These are phyloP conservation scores for Elsinoe fawcettii DNA, from an alignment of 2,329 filamentous ascomycete species.

Conservation along the genomic window DNA sequence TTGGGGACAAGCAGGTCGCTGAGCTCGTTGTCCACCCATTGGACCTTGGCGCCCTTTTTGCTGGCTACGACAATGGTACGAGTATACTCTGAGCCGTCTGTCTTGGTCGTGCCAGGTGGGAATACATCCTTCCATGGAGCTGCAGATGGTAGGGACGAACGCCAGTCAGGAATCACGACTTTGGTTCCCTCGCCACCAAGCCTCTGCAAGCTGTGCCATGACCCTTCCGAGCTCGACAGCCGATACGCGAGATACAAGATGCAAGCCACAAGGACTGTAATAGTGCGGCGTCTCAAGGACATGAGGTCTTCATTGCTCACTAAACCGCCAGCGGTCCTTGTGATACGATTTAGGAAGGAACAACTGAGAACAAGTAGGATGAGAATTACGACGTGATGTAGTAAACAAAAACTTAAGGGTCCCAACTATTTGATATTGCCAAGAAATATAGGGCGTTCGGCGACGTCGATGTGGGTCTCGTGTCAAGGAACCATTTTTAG, in stretches of 20 bases:
- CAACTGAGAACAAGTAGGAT: not conserved
- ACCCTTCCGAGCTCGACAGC: not conserved
- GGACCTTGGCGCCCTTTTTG: conserved; percentile 44
- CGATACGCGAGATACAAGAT: not conserved
- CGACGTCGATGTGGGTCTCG: not conserved
- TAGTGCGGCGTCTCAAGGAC: conserved; percentile 2
- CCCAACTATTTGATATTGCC: not conserved
- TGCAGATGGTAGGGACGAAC: conserved; percentile 15
- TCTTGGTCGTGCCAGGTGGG: conserved; percentile 33
- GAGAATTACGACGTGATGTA: not conserved
- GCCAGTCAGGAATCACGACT: conserved; percentile 22
- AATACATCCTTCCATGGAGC: conserved; percentile 19
- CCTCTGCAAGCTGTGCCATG: not conserved
- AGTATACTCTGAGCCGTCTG: conserved; percentile 44
- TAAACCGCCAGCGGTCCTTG: not conserved
- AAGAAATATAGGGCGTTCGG: not conserved
- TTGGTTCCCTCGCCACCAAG: not conserved
- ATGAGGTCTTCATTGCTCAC: not conserved
- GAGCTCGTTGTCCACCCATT: conserved; percentile 49
- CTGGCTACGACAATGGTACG: conserved; percentile 49
- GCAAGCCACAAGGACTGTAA: conserved; percentile 4
- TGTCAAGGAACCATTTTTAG: not conserved
- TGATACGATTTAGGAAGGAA: not conserved
- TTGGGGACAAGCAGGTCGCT: conserved; percentile 32
- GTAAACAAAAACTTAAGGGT: not conserved